phyloP scores from a whole-genome alignment of 2,329 filamentous ascomycete genomes.

The Epichloe sp. region DNA sequence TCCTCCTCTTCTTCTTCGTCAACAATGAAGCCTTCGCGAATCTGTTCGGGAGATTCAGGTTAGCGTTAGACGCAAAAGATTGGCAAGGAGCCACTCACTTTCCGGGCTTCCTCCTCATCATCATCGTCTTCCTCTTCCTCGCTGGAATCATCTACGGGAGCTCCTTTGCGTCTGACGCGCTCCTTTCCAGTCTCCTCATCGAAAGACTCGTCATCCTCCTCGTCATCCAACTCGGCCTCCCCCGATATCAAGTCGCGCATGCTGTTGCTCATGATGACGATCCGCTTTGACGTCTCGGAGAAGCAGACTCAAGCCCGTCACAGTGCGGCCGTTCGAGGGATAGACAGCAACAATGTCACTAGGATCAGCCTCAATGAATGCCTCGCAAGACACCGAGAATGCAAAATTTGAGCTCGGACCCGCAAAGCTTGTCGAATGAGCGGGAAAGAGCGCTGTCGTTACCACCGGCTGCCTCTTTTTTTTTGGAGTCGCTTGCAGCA shows the following conservation, averaged over 20 bases:
- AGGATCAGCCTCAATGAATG: not conserved
- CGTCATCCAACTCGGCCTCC: conserved; percentile 74
- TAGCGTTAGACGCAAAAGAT: not conserved
- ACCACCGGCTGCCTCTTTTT: conserved; percentile 5
- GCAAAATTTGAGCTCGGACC: not conserved
- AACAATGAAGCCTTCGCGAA: conserved; percentile 90
- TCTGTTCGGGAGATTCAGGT: conserved; percentile 32
- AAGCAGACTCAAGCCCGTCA: not conserved
- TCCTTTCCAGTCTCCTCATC: conserved; percentile 61
- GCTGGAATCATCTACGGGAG: conserved; percentile 62
- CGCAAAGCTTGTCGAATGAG: conserved; percentile 5
- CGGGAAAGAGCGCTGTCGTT: conserved; percentile 1
- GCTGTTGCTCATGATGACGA: conserved; percentile 42
- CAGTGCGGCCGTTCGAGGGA: not conserved
- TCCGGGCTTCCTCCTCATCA: conserved; percentile 70
- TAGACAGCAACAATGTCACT: not conserved
- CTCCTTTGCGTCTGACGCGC: conserved; percentile 26
- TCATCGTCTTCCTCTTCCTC: conserved; percentile 90
- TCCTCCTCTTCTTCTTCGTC: conserved; percentile 53
- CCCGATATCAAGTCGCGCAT: conserved; percentile 72
- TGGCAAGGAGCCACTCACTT: conserved; percentile 32
- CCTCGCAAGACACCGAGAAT: not conserved
- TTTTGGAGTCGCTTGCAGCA: conserved; percentile 15
- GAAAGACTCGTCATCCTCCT: conserved; percentile 74
- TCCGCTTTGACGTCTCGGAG: not conserved